Evolutionary conservation across 257 asterid species (phyloP), one percentile per base, ranked within the genome.

Genomic region (Verbena officinalis): DNA sequence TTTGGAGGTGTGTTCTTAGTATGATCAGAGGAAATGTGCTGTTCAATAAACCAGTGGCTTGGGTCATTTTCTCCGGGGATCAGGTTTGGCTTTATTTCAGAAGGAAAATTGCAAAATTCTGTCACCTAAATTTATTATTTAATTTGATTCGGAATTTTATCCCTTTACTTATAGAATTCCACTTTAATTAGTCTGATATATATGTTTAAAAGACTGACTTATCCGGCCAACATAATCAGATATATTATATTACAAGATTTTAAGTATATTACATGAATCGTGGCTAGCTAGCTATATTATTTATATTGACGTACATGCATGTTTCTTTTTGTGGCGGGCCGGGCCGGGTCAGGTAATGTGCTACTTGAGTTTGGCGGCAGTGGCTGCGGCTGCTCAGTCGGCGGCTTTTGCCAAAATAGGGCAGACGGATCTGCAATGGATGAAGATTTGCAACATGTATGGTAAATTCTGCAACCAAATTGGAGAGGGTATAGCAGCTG

Each of bases 31-130:
- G 97, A 65, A 80, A 68, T 80, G 84, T 83, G 71, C 86, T 88
- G 19, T 82, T 86, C 81, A 86, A 73, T 70, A 94, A 83, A 64
- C 88, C 96, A 45, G 70, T 90, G 75, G 99, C 99, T 71, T 94
- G 99, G 97, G 93, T 80, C 71, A 86, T 94, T 49, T 90, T 94
- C 83, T 88, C 96, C 38, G 96, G 91, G 59, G 99, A 94, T 74
- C 99, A 94, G 92, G 99, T 93, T 76, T n/a, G 42, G 27, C 20
- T 4, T 42, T n/a, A n/a, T 42, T 11, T 20, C 36, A 2, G 36
- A 30, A 3, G 36, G 36, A 30, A 2, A 3, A 30, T 30, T 30
- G 36, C 7, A n/a, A 30, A 30, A 30, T 2, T 30, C 36, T 30
- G 36, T 30, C 36, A 7, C 36, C n/a, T n/a, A n/a, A n/a, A n/a